These are phyloP conservation scores for Tolypocladium ophioglossoides DNA, from an alignment of 2,329 filamentous ascomycete genomes.

Conservation along the genomic window DNA sequence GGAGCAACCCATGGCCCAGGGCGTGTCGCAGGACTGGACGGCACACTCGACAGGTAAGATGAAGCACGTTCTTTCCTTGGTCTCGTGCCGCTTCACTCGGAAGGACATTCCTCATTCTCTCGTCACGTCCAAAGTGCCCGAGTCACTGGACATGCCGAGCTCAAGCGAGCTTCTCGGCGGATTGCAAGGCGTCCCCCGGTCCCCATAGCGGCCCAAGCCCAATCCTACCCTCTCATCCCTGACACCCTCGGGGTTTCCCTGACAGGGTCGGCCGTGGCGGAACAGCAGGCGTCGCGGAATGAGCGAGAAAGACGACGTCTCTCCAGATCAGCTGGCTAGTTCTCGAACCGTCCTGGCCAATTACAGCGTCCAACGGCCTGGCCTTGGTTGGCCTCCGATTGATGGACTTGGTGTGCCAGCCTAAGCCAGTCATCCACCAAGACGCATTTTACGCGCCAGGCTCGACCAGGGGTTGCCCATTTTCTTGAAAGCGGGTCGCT, in stretches of 20 bases:
- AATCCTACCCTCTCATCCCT: not conserved
- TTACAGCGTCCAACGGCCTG: constrained; percentile 21
- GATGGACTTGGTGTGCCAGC: constrained; percentile 30
- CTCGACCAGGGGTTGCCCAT: constrained; percentile 27
- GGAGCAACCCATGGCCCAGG: constrained; percentile 64
- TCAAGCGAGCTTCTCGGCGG: constrained; percentile 4
- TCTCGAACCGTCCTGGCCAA: constrained; percentile 23
- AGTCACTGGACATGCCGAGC: constrained; percentile 31
- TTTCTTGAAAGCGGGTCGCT: constrained; percentile 5
- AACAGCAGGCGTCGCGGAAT: not conserved
- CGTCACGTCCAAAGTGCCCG: constrained; percentile 28
- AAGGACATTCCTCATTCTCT: not conserved
- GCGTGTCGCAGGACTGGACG: constrained; percentile 61
- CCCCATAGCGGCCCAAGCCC: constrained; percentile 6
- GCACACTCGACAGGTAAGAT: constrained; percentile 82
- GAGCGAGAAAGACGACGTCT: constrained; percentile 4
- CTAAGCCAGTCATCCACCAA: constrained; percentile 31
- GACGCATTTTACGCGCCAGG: constrained; percentile 42
- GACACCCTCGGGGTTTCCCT: not conserved
- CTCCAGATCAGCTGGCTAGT: constrained; percentile 10
- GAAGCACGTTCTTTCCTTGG: constrained; percentile 6
- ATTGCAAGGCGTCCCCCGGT: no score
- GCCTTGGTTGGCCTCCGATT: constrained; percentile 36
- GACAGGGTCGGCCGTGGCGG: not conserved
- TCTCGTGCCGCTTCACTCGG: constrained; percentile 4